Conservation (phyloP, 2,329 filamentous ascomycete genomes). For the Penicillium italicum region DNA sequence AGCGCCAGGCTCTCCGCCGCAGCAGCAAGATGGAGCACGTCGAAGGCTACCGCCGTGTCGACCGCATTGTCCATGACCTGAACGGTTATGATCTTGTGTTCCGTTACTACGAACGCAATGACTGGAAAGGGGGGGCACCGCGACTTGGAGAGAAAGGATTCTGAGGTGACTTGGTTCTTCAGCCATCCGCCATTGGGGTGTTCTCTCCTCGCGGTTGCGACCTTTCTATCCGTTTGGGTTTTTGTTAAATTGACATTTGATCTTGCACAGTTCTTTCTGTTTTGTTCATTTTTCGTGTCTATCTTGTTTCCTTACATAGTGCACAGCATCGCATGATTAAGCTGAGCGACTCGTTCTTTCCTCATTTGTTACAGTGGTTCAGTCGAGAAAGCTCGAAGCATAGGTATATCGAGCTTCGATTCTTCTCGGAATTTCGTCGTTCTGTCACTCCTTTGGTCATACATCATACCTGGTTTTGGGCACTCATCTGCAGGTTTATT, state of each 20-base stretch:
- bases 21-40: constrained; percentile 68
- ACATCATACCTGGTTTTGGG: not conserved
- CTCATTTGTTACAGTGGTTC: constrained; percentile 5
- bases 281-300: constrained; percentile 7
- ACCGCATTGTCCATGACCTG: constrained; percentile 94
- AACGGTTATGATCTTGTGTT: constrained; percentile 97
- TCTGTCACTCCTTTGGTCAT: constrained; percentile 6
- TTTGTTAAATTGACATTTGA: constrained; percentile 1
- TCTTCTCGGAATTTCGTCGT: constrained; percentile 9
- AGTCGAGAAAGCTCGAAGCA: constrained; percentile 2
- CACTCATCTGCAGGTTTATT: not conserved
- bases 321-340: constrained; percentile 22
- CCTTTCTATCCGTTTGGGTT: constrained; percentile 13
- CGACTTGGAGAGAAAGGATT: constrained; percentile 54
- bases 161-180: constrained; percentile 9
- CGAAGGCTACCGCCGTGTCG: constrained; percentile 79
- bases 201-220: constrained; percentile 9
- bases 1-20: constrained; percentile 44
- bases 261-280: not conserved
- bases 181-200: not conserved
- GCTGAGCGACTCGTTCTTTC: constrained; percentile 17
- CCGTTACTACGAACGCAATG: constrained; percentile 89
- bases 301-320: constrained; percentile 18
- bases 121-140: constrained; percentile 66
- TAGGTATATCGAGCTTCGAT: constrained; percentile 5